phyloP scores from a whole-genome alignment of 1,139 yeast species.

The Meyerozyma athensensis region DNA sequence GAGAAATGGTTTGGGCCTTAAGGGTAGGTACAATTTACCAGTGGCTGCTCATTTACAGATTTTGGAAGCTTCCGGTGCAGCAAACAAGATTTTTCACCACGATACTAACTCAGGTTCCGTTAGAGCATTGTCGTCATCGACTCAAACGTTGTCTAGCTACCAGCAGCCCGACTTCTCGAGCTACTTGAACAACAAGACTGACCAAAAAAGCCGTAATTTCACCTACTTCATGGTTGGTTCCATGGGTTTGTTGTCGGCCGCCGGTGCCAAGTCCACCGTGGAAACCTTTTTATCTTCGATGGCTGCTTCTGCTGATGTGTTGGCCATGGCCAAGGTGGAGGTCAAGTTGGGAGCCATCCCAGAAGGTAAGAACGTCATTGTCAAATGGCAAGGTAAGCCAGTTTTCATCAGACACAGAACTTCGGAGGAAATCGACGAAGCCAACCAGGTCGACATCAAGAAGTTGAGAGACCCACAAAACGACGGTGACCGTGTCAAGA shows the following conservation, averaged over 20 bases:
- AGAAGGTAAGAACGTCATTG: slow-evolving; percentile 95
- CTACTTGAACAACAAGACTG: slow-evolving; percentile 72
- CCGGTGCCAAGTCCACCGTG: slow-evolving; percentile 97
- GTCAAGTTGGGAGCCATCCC: slow-evolving; percentile 93
- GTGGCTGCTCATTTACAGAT: neutral
- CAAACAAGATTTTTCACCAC: neutral
- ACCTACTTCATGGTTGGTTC: slow-evolving; percentile 98
- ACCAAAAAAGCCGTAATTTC: slow-evolving; percentile 73
- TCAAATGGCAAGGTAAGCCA: slow-evolving; percentile 99
- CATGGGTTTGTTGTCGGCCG: slow-evolving; percentile 88
- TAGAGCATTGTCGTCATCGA: slow-evolving; percentile 38
- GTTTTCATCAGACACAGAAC: slow-evolving; percentile 99
- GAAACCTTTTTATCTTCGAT: slow-evolving; percentile 89
- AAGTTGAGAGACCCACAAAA: slow-evolving; percentile 89
- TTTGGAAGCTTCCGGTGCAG: neutral
- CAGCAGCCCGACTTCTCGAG: slow-evolving; percentile 89
- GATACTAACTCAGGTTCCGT: slow-evolving; percentile 12
- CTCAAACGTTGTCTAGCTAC: slow-evolving; percentile 66
- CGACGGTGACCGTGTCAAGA: slow-evolving; percentile 90
- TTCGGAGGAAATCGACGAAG: slow-evolving; percentile 87
- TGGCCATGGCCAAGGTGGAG: slow-evolving; percentile 99
- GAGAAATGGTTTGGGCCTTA: slow-evolving; percentile 45
- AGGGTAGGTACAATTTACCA: slow-evolving; percentile 23
- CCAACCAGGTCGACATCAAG: slow-evolving; percentile 71
- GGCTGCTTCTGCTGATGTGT: slow-evolving; percentile 98